Evolutionary conservation across 805 yeast genomes (phyloP).

Genomic region (Kodamaea neixiangensis): DNA sequence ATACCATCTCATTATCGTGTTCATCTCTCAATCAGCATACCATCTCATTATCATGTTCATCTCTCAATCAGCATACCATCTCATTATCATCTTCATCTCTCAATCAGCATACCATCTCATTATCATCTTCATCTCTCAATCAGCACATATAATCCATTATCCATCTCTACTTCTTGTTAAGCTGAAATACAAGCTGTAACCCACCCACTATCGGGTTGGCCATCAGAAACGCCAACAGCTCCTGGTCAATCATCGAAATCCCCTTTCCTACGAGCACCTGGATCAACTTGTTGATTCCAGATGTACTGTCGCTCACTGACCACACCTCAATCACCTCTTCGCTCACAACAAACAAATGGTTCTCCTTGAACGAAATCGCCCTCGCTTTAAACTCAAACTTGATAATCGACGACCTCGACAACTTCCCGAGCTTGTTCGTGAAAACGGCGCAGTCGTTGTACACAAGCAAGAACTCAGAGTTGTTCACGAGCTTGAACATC

Average conservation of each 20-base stretch:
- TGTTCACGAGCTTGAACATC: slow-evolving; percentile 59
- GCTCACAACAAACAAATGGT: slow-evolving; percentile 48
- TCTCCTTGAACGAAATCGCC: slow-evolving; percentile 33
- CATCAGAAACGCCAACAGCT: slow-evolving; percentile 37
- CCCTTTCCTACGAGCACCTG: slow-evolving; percentile 77
- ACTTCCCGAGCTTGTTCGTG: slow-evolving; percentile 58
- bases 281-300: slow-evolving; percentile 48
- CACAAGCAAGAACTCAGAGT: slow-evolving; percentile 55
- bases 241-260: slow-evolving; percentile 36
- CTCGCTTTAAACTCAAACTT: slow-evolving; percentile 45
- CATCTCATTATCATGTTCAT: no score
- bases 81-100: no score
- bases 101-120: no score
- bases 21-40: no score
- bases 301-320: slow-evolving; percentile 50
- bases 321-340: slow-evolving; percentile 73
- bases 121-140: no score
- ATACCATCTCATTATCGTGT: no score
- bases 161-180: background rate
- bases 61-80: no score
- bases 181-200: slow-evolving; percentile 57
- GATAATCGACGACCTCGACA: slow-evolving; percentile 46
- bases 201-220: slow-evolving; percentile 68
- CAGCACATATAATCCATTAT: no score
- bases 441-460: slow-evolving; percentile 73